Conservation (phyloP, 441 rosid genomes). For the Capsella rubella region DNA sequence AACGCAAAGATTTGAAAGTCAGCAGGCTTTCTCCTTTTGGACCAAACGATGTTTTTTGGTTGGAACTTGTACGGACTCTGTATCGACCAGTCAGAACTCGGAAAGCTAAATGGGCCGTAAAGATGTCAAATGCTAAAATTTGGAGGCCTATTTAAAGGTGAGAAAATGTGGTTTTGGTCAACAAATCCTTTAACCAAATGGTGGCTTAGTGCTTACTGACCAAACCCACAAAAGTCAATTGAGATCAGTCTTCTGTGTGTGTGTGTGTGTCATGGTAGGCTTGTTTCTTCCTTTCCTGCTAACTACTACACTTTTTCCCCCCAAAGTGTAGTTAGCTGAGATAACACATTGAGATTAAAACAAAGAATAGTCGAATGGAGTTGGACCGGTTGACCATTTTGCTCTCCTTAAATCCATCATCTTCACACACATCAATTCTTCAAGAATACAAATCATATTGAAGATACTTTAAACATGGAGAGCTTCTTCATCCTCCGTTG, state of each 20-base stretch:
- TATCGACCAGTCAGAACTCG: not conserved
- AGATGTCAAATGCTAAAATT: not conserved
- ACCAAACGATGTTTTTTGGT: no score
- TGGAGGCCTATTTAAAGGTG: constrained; percentile 13
- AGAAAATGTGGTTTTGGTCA: constrained; percentile 40
- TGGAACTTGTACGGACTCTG: not conserved
- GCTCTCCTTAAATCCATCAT: constrained; percentile 30
- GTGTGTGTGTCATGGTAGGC: not conserved
- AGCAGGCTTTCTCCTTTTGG: not conserved
- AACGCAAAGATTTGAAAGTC: not conserved
- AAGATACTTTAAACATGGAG: constrained; percentile 16
- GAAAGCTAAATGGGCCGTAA: constrained; percentile 7
- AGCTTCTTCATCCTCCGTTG: constrained; percentile 32
- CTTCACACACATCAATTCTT: constrained; percentile 20
- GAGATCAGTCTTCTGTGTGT: constrained; percentile 17
- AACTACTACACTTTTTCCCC: constrained; percentile 33
- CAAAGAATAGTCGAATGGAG: constrained; percentile 25
- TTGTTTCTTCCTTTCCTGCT: constrained; percentile 31
- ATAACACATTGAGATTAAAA: constrained; percentile 30
- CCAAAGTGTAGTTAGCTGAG: constrained; percentile 33
- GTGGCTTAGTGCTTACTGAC: constrained; percentile 41
- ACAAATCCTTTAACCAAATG: constrained; percentile 29
- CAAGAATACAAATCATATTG: not conserved
- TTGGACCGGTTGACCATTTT: constrained; percentile 6
- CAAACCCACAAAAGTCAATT: constrained; percentile 41